Conservation (phyloP, 352 stramenopile species). For the Pythium insidiosum region DNA sequence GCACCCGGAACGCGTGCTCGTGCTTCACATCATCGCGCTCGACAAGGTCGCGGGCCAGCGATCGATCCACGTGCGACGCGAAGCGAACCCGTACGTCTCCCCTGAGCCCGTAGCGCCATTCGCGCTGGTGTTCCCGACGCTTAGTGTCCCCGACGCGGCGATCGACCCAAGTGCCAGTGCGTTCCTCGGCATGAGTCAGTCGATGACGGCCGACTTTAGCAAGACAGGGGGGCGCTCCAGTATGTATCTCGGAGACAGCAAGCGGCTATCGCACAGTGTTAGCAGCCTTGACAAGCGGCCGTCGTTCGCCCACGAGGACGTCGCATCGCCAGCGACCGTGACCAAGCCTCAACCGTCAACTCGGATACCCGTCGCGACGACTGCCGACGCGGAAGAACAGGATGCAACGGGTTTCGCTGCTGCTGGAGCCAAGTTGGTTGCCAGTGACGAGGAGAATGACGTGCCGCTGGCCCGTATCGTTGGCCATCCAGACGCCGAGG, state of each 20-base stretch:
- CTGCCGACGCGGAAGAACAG: background rate
- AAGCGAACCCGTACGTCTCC: conserved; percentile 80
- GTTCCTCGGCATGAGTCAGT: conserved; percentile 44
- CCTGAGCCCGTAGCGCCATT: conserved; percentile 59
- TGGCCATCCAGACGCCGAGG: conserved; percentile 10
- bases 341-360: background rate
- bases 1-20: conserved; percentile 40
- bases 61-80: conserved; percentile 61
- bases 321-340: background rate
- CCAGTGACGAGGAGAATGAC: conserved; percentile 11
- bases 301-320: background rate
- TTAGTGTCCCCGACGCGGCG: conserved; percentile 19
- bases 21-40: conserved; percentile 72
- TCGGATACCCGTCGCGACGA: background rate
- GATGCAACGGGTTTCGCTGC: conserved; percentile 8
- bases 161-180: too few species aligned
- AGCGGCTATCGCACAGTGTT: conserved; percentile 30
- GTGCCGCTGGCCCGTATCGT: conserved; percentile 61
- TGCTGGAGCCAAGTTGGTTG: conserved; percentile 24
- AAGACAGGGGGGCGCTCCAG: background rate
- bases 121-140: conserved; percentile 62
- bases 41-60: conserved; percentile 36
- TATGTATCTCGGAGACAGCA: too few species aligned
- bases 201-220: background rate
- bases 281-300: conserved; percentile 2